Conservation (phyloP, 176 grass and related monocot genomes). For the Oryza punctata region DNA sequence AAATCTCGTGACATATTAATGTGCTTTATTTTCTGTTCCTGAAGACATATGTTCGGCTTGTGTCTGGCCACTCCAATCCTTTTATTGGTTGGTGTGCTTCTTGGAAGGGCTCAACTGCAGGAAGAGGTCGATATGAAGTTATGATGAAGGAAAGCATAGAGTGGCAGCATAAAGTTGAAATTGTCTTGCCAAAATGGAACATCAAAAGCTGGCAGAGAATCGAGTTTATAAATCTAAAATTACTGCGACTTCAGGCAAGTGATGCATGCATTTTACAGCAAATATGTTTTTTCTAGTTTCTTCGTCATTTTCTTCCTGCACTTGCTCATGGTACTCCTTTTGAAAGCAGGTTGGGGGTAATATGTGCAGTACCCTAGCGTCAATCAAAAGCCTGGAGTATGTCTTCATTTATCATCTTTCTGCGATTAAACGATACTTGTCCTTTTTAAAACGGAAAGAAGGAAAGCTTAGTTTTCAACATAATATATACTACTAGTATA, state of each 20-base stretch:
- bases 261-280: constrained; percentile 20
- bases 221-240: constrained; percentile 8
- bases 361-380: neutral
- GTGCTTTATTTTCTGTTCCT: constrained; percentile 13
- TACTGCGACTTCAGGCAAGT: constrained; percentile 32
- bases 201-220: neutral
- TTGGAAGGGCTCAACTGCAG: neutral
- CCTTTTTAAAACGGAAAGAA: neutral
- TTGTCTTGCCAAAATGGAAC: constrained; percentile 15
- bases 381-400: constrained; percentile 10
- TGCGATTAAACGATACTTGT: neutral
- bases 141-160: neutral
- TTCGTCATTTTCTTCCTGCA: neutral
- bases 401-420: constrained; percentile 4
- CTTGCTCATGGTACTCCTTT: neutral
- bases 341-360: constrained; percentile 37
- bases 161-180: neutral
- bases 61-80: neutral
- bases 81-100: neutral
- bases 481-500: neutral
- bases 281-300: neutral
- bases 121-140: neutral
- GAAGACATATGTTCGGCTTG: constrained; percentile 9
- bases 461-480: neutral
- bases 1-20: neutral